Conservation (phyloP, 2,329 filamentous ascomycete genomes). For the Paecilomyces dactylethromorphus region DNA sequence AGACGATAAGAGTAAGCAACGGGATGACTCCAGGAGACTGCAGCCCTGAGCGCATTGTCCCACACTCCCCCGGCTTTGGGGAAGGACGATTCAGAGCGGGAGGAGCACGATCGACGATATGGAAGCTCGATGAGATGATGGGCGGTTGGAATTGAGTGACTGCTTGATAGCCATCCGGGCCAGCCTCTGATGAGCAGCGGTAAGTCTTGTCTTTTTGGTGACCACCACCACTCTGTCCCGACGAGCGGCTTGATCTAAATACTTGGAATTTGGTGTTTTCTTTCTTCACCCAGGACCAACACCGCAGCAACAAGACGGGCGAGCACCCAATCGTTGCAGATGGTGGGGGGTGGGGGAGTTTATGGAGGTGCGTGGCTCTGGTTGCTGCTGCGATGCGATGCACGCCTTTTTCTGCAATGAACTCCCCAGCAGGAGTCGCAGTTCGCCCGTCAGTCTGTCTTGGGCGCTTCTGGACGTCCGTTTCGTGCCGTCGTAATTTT, state of each 20-base stretch:
- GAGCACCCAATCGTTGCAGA: neutral
- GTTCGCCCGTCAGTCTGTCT: neutral
- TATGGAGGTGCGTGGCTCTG: neutral
- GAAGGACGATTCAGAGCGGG: neutral
- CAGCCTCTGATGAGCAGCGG: neutral
- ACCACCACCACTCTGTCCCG: neutral
- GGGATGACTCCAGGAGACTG: conserved; percentile 27
- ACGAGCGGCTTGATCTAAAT: neutral
- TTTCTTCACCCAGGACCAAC: neutral
- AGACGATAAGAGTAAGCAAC: conserved; percentile 24
- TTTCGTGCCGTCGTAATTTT: neutral
- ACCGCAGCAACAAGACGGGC: neutral
- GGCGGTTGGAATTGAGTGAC: neutral
- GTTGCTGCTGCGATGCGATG: neutral
- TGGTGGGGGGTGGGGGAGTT: neutral
- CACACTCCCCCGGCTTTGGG: neutral
- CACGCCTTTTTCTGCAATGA: neutral
- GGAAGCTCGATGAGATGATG: neutral
- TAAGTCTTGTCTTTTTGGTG: neutral
- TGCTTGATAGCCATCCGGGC: neutral
- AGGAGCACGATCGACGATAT: neutral
- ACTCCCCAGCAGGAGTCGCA: neutral
- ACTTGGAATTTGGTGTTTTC: neutral
- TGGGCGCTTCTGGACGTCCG: neutral
- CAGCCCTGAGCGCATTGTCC: conserved; percentile 28